Percentiles rank a stretch among this genome's conserved stretches.
Conservation (phyloP, 148 eudicot species). For the Chenopodium suecicum region DNA sequence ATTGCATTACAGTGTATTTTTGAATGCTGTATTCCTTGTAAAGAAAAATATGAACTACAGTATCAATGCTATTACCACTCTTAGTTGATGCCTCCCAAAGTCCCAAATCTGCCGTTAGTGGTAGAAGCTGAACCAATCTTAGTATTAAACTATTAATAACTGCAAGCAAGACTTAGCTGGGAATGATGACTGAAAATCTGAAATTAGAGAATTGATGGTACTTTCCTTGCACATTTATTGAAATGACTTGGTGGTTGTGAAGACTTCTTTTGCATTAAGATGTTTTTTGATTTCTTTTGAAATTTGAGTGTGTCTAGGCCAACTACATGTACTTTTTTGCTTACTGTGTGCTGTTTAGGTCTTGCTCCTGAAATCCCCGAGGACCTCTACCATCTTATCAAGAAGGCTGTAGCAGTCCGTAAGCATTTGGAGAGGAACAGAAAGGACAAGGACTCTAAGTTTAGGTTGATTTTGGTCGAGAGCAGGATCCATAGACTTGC, state of each 20-base stretch:
- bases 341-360: slow-evolving; percentile 10
- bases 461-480: slow-evolving; percentile 38
- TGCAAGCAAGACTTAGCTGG: background rate
- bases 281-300: background rate
- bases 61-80: background rate
- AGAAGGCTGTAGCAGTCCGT: slow-evolving; percentile 41
- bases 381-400: slow-evolving; percentile 36
- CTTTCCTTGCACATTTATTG: background rate
- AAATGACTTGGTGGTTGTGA: background rate
- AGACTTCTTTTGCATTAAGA: background rate
- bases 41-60: too few species aligned
- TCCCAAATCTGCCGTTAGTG: background rate
- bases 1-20: background rate
- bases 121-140: background rate
- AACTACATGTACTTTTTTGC: background rate
- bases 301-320: background rate
- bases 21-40: too few species aligned
- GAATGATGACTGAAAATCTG: background rate
- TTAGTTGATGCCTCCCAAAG: background rate
- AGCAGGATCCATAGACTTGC: slow-evolving; percentile 43
- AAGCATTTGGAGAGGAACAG: slow-evolving; percentile 45
- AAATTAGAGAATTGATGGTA: background rate
- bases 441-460: slow-evolving; percentile 38
- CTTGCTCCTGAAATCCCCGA: slow-evolving; percentile 40
- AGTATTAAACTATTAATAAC: background rate